Evolutionary conservation across 352 stramenopile genomes (phyloP), one percentile per base, ranked within the genome.

Genomic region (Phytopythium boreale): DNA sequence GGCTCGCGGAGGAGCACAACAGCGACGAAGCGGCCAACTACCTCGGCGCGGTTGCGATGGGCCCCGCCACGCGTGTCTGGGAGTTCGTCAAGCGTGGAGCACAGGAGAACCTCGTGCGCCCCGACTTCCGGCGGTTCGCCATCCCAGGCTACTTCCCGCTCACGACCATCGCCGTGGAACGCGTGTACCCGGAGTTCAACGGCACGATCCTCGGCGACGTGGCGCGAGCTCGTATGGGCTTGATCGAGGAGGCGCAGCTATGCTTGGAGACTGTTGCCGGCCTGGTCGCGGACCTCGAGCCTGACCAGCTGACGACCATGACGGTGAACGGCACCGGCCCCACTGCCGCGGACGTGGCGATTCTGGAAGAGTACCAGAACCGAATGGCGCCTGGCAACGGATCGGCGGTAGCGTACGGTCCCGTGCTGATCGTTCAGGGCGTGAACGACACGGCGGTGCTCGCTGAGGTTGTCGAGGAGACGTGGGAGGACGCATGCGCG

Each of bases 381-480:
- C 22, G 22, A 4, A 52, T 39, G 11, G 60, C 47, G 3, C 60
- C 60, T 12, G 60, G 27, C 8, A 65, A 65, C 19, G 60, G 60
- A 12, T 37, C 24, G 14, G 49, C 26, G 2, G 46, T 46, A 9
- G 60, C 60, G 17, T 17, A 59, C 31, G 49, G 60, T 12, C 60
- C 60, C 2, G 37, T 65, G n/a, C 37, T 65, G 4, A 49, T 65
- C 22, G 49, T 65, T 19, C 60, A 65, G 49, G 60, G n/a, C 9
- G 50, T 60, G 20, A 65, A 65, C 22, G 60, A 65, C 37, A 65
- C 60, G 36, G 60, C 47, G 5, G 51, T 65, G 24, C 37, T 59
- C 36, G 31, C 50, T 0, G n/a, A 59, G 4, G n/a, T 65, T 1
- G 46, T 53, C 26, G 60, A 60, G 47, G n/a, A 65, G 47, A 34